Percentiles rank a stretch among this genome's conserved stretches.
Evolutionary conservation across 192 early-diverging fungal genomes (phyloP).

Genomic region (Lobosporangium transversale): DNA sequence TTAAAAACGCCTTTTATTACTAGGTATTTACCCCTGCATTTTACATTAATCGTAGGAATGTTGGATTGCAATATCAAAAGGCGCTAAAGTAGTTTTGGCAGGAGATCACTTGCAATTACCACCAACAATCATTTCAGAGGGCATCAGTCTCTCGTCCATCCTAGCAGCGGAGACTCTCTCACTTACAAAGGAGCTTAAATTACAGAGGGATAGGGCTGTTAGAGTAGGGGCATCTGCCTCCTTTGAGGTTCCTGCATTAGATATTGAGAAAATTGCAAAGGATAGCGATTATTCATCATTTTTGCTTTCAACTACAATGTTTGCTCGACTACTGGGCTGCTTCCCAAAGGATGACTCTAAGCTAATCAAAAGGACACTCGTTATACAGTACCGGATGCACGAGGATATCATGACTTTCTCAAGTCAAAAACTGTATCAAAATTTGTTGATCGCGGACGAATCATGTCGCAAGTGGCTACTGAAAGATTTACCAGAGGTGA

Average conservation of each 20-base stretch:
- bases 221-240: conserved; percentile 17
- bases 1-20: no score
- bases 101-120: conserved; percentile 92
- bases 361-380: conserved; percentile 72
- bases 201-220: conserved; percentile 27
- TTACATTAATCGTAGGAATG: conserved; percentile 67
- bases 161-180: conserved; percentile 28
- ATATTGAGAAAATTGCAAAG: conserved; percentile 32
- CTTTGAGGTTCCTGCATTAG: conserved; percentile 39
- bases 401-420: conserved; percentile 82
- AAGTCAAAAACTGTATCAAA: conserved; percentile 74
- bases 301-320: conserved; percentile 70
- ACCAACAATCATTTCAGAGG: conserved; percentile 80
- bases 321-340: conserved; percentile 76
- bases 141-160: conserved; percentile 19
- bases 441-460: conserved; percentile 68
- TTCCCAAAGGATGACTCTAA: conserved; percentile 59
- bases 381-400: conserved; percentile 93
- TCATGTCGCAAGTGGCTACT: conserved; percentile 73
- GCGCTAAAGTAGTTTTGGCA: conserved; percentile 79
- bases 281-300: conserved; percentile 44
- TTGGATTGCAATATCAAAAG: conserved; percentile 87
- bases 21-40: background rate
- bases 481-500: conserved; percentile 67
- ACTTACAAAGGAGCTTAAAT: conserved; percentile 28